Evolutionary conservation across 306 rosid genomes (phyloP).

Genomic region (Ormosia emarginata): DNA sequence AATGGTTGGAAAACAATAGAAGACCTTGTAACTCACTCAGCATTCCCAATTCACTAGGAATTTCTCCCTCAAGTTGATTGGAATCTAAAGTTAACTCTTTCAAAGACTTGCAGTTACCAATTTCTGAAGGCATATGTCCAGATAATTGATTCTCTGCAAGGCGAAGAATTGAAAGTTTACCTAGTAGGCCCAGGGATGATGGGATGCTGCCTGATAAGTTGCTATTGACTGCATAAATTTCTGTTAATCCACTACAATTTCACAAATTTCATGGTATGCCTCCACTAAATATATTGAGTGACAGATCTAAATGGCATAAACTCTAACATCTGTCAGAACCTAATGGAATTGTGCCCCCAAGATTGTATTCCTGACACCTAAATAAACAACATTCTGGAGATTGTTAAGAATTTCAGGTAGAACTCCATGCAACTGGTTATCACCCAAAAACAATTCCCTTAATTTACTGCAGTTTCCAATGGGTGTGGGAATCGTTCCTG

Average conservation of each 20-base stretch:
- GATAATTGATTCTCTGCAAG: slow-evolving; percentile 43
- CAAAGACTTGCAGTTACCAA: slow-evolving; percentile 51
- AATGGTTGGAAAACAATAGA: slow-evolving; percentile 28
- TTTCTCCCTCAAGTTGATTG: slow-evolving; percentile 51
- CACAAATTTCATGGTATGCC: slow-evolving; percentile 44
- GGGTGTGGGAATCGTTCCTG: slow-evolving; percentile 41
- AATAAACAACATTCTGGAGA: slow-evolving; percentile 29
- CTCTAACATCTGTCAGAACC: slow-evolving; percentile 33
- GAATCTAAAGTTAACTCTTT: slow-evolving; percentile 19
- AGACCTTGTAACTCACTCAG: slow-evolving; percentile 33
- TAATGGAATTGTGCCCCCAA: slow-evolving; percentile 46
- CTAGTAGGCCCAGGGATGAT: slow-evolving; percentile 44
- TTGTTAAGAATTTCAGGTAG: slow-evolving; percentile 41
- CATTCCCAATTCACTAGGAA: slow-evolving; percentile 52
- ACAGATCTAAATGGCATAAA: slow-evolving; percentile 34
- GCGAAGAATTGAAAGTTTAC: slow-evolving; percentile 1
- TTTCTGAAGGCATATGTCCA: slow-evolving; percentile 51
- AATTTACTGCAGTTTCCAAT: slow-evolving; percentile 45
- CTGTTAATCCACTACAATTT: slow-evolving; percentile 33
- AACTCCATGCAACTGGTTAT: slow-evolving; percentile 35
- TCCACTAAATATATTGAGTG: slow-evolving; percentile 41
- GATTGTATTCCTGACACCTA: slow-evolving; percentile 22
- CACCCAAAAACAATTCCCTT: slow-evolving; percentile 19
- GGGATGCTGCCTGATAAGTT: slow-evolving; percentile 47
- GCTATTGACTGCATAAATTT: background rate